A percentile compares a stretch with the other conserved stretches of the same genome.
Conservation (phyloP, 805 yeast species). For the Candida coquimbonensis region DNA sequence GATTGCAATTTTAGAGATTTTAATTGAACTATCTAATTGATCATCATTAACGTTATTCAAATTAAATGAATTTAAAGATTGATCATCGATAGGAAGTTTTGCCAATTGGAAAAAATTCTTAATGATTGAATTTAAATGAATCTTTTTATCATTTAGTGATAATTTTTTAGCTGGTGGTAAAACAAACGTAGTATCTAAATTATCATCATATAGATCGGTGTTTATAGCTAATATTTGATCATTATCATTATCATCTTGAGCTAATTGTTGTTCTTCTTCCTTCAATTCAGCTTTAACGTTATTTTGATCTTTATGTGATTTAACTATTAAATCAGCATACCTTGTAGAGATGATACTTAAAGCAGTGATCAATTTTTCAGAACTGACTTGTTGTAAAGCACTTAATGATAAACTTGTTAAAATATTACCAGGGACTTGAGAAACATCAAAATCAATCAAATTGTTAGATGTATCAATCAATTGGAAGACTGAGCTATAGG, state of each 20-base stretch:
- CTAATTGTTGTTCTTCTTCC: constrained; percentile 21
- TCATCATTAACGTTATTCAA: constrained; percentile 15
- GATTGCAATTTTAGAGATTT: constrained; percentile 26
- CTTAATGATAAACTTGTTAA: constrained; percentile 58
- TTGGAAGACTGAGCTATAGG: constrained; percentile 61
- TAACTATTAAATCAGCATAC: constrained; percentile 41
- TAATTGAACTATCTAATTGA: constrained; percentile 17
- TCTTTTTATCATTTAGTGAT: constrained; percentile 46
- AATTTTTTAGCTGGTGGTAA: constrained; percentile 54
- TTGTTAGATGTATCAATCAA: constrained; percentile 57
- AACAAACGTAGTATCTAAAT: constrained; percentile 37
- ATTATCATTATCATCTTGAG: constrained; percentile 22
- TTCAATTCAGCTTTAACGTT: constrained; percentile 25
- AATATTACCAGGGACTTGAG: constrained; percentile 56
- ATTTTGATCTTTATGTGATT: constrained; percentile 7
- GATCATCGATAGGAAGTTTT: constrained; percentile 20
- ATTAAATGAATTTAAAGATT: constrained; percentile 14
- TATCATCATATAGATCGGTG: constrained; percentile 25
- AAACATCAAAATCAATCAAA: constrained; percentile 61
- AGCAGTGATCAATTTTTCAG: constrained; percentile 51
- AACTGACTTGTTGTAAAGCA: constrained; percentile 53
- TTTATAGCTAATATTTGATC: constrained; percentile 6
- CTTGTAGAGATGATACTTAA: constrained; percentile 64
- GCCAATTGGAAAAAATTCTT: constrained; percentile 50
- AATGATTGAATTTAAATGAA: constrained; percentile 51